Percentiles rank a stretch among this genome's conserved stretches.
These are phyloP conservation scores for Strigomonas oncopelti DNA, from an alignment of 208 protist genomes.

Conservation along the genomic window DNA sequence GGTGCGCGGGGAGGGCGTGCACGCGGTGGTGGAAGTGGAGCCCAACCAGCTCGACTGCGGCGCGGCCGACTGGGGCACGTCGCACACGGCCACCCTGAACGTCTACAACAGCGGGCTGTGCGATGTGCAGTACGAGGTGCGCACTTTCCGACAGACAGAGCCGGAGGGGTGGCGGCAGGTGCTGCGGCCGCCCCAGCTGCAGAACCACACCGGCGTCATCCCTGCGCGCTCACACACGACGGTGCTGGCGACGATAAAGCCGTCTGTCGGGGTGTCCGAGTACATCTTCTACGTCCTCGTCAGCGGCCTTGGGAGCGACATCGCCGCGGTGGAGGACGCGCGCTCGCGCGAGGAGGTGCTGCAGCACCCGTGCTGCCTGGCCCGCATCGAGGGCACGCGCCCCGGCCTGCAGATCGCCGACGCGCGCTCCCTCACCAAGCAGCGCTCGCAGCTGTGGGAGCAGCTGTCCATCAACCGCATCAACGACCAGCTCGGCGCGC, in stretches of 20 bases:
- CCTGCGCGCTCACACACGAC: slow-evolving; percentile 82
- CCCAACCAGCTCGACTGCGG: slow-evolving; percentile 66
- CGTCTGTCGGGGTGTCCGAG: slow-evolving; percentile 52
- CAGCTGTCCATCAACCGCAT: slow-evolving; percentile 74
- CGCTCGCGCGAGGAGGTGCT: slow-evolving; percentile 37
- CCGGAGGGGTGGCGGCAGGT: slow-evolving; percentile 18
- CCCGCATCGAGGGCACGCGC: slow-evolving; percentile 50
- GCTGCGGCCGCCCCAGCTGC: slow-evolving; percentile 27
- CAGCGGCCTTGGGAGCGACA: slow-evolving; percentile 32
- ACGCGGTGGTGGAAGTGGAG: slow-evolving; percentile 73
- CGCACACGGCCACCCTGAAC: slow-evolving; percentile 53
- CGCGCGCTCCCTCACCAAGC: slow-evolving; percentile 48
- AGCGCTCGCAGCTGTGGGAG: slow-evolving; percentile 68
- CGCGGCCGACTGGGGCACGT: slow-evolving; percentile 34
- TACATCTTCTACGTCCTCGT: slow-evolving; percentile 78
- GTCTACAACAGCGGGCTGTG: slow-evolving; percentile 86
- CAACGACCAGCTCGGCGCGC: slow-evolving; percentile 63
- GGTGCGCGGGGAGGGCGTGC: slow-evolving; percentile 62
- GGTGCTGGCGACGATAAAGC: slow-evolving; percentile 66
- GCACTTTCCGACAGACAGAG: slow-evolving; percentile 23
- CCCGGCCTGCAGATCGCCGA: slow-evolving; percentile 82
- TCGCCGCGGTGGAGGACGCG: slow-evolving; percentile 33
- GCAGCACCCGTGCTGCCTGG: slow-evolving; percentile 66
- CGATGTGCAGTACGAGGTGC: slow-evolving; percentile 75
- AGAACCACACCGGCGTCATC: slow-evolving; percentile 58